Base-by-base conservation (phyloP, 2,329 filamentous ascomycete species). In the Colletotrichum coccodes region DNA sequence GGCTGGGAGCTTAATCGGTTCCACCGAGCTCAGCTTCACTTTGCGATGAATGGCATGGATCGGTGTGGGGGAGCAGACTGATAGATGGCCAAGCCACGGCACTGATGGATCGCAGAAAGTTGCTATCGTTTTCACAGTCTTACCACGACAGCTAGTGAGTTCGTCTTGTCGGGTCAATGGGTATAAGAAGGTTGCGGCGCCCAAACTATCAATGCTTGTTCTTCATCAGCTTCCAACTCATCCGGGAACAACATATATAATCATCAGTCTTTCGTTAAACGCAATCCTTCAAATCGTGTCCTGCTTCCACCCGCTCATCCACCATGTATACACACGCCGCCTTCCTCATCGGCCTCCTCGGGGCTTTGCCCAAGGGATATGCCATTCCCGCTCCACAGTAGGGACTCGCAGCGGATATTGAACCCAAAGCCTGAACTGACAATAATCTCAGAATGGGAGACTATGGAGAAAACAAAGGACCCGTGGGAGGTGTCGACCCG, bases 391-490 rank as follows among this genome's bases (percentile, higher is more conserved):
- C 52, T 21, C 65, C 65, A 16, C 65, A 65, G 65, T 68, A 14
- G 56, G 61, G 32, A 3, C 4, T 36, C 23, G 1, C 23, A 11
- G 5, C 16, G 14, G 30, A 5, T 18, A 6, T 11, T 18, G 3
- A 6, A 23, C 9, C 11, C 5, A 6, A 7, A 34, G 16, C 7
- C 16, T 12, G n/a, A 2, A 16, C 26, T 23, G 3, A n/a, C 8
- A 18, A 9, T 6, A 3, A 12, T 16, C 3, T 32, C n/a, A 81
- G 80, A 61, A 80, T 83, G 73, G 78, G 65, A 14, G 47, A 77
- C 38, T 82, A 83, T 63, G 83, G 78, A 6, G 81, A 83, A 61
- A 84, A 84, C 65, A 75, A 73, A 2, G 82, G 81, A 3, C 73
- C 80, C 1, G 80, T 85, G 7, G 83, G 75, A 9, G 84, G 82